Evolutionary conservation across 164 flowering plant genomes (phyloP).

Genomic region (Macadamia tetraphylla): DNA sequence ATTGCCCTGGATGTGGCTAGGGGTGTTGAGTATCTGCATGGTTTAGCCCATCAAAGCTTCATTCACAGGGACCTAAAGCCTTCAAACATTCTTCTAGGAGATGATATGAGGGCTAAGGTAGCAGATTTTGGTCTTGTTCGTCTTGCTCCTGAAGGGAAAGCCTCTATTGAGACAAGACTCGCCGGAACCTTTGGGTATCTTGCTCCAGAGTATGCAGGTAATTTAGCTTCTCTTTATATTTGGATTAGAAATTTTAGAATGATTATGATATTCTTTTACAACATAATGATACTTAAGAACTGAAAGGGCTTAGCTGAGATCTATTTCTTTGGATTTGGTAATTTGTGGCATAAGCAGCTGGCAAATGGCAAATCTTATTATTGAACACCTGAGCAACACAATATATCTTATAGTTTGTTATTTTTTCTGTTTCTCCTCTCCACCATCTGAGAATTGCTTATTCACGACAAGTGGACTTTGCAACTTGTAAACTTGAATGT

Average conservation of each 20-base stretch:
- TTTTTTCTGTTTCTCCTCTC: too few relatives aligned
- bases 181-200: constrained; percentile 98
- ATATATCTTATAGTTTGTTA: too few relatives aligned
- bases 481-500: too few relatives aligned
- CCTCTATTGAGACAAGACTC: constrained; percentile 66
- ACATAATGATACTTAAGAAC: too few relatives aligned
- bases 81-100: constrained; percentile 88
- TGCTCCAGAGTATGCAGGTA: constrained; percentile 98
- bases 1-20: constrained; percentile 93
- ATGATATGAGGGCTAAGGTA: constrained; percentile 94
- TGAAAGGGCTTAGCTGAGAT: background rate
- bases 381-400: too few relatives aligned
- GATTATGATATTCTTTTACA: background rate
- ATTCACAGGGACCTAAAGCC: constrained; percentile 95
- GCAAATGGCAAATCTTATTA: background rate
- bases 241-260: background rate
- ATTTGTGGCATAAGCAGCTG: background rate
- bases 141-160: constrained; percentile 83
- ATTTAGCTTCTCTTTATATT: background rate
- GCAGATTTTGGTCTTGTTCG: constrained; percentile 96
- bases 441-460: too few relatives aligned
- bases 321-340: background rate
- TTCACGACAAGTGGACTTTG: too few relatives aligned
- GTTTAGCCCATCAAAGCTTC: constrained; percentile 77
- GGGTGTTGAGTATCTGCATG: constrained; percentile 89